Conservation (phyloP, 1,139 yeast genomes). For the Nadsonia commutata region DNA sequence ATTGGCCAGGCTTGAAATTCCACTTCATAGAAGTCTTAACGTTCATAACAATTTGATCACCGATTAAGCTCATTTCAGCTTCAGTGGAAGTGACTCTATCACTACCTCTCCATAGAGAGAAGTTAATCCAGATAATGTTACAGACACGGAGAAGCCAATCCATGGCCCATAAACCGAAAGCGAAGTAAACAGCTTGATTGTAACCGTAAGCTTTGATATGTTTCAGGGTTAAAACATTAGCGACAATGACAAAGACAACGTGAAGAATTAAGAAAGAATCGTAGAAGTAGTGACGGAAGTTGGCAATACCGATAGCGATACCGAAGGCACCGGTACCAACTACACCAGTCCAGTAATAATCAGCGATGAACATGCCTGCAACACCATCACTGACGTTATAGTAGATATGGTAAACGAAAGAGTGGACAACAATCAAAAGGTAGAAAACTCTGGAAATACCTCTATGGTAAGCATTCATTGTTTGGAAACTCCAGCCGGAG, state of each 20-base stretch:
- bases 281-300: constrained; percentile 32
- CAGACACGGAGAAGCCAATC: constrained; percentile 28
- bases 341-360: constrained; percentile 29
- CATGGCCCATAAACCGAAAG: constrained; percentile 28
- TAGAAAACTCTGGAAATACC: constrained; percentile 42
- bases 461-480: constrained; percentile 44
- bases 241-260: constrained; percentile 28
- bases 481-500: constrained; percentile 49
- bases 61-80: constrained; percentile 25
- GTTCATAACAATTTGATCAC: constrained; percentile 19
- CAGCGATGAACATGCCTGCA: constrained; percentile 6
- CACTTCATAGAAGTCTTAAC: constrained; percentile 25
- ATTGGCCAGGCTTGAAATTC: constrained; percentile 46
- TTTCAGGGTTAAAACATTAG: constrained; percentile 32
- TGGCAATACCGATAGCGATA: constrained; percentile 35
- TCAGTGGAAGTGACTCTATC: constrained; percentile 18
- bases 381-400: constrained; percentile 22
- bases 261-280: constrained; percentile 35
- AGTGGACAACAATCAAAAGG: constrained; percentile 29
- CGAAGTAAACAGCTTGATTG: constrained; percentile 28
- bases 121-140: constrained; percentile 27
- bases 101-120: constrained; percentile 1
- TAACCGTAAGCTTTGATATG: constrained; percentile 37
- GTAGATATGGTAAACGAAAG: constrained; percentile 25
- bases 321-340: constrained; percentile 36